phyloP scores from a whole-genome alignment of 305 asterid genomes.

The Nicotiana rustica region DNA sequence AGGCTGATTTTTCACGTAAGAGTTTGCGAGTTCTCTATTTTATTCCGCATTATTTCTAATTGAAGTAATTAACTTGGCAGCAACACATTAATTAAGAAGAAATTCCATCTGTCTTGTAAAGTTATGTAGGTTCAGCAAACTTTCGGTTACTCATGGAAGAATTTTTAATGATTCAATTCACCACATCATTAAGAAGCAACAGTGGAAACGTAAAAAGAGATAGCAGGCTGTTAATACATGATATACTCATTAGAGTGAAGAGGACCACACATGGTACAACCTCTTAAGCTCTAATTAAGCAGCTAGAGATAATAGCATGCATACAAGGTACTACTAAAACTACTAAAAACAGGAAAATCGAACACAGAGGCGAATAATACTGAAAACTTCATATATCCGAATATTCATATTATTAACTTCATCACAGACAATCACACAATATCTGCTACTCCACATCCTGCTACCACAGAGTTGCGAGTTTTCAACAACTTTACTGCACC shows the following conservation, averaged over 20 bases:
- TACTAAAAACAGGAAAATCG: background rate
- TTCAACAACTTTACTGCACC: background rate
- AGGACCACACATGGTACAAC: background rate
- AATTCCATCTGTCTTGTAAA: too few species aligned
- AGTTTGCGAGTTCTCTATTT: too few species aligned
- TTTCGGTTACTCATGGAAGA: too few species aligned
- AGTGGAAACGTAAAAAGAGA: background rate
- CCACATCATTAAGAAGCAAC: background rate
- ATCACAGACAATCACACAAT: background rate
- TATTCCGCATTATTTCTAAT: too few species aligned
- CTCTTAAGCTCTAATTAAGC: background rate
- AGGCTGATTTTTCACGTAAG: too few species aligned
- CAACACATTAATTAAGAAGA: too few species aligned
- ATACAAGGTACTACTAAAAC: constrained; percentile 1
- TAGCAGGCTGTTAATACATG: background rate
- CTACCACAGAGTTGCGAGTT: background rate
- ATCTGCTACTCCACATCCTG: background rate
- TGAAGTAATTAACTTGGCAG: too few species aligned
- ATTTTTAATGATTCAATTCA: too few species aligned
- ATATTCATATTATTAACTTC: background rate
- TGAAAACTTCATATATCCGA: background rate
- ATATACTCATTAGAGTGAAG: background rate
- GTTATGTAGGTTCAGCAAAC: too few species aligned
- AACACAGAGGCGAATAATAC: background rate
- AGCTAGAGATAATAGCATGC: background rate